Evolutionary conservation across 495 filamentous ascomycete genomes (phyloP), one percentile per base, ranked within the genome.

Genomic region (Talaromyces stipitatus): DNA sequence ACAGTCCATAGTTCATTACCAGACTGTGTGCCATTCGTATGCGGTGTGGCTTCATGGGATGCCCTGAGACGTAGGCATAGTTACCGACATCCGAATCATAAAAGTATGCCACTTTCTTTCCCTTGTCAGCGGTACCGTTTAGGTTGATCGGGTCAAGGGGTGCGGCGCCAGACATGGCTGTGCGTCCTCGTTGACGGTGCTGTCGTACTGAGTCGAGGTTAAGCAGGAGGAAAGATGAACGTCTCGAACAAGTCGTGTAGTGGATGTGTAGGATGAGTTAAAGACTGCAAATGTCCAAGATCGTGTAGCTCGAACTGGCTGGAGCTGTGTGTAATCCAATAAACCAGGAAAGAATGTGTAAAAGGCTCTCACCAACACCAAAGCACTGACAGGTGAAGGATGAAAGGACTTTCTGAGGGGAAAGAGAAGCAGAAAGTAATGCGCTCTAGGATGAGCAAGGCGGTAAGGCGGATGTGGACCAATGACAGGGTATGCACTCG

Each of bases 11-110:
- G 71, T 99, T 97, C 94, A 99, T 97, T 55, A 99, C 92, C 70
- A 99, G 71, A 62, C 86, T 91, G 76, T 99, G 94, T 38, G 94
- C 90, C 81, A 99, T 86, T 61, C 94, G 85, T 71, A 99, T 97
- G 46, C 94, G 86, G 76, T 98, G 94, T 14, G 94, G 94, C 77
- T 99, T 99, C 94, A 99, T 99, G 16, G 94, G 94, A 76, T 99
- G 94, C 24, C 94, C 94, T 18, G 94, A 91, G 59, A 95, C 89
- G 69, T 99, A 99, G 67, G 94, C 94, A 78, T 96, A 90, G 68
- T 96, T 97, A 56, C 92, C 92, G 66, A 97, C 91, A 76, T 97
- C 92, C 1, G 89, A 92, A 70, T 97, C 92, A 81, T 97, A 97
- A 76, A 97, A 97, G 73, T 97, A 96, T 26, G 92, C 92, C 47